Conservation (phyloP, 1,139 yeast species). For the Scheffersomyces segobiensis region DNA sequence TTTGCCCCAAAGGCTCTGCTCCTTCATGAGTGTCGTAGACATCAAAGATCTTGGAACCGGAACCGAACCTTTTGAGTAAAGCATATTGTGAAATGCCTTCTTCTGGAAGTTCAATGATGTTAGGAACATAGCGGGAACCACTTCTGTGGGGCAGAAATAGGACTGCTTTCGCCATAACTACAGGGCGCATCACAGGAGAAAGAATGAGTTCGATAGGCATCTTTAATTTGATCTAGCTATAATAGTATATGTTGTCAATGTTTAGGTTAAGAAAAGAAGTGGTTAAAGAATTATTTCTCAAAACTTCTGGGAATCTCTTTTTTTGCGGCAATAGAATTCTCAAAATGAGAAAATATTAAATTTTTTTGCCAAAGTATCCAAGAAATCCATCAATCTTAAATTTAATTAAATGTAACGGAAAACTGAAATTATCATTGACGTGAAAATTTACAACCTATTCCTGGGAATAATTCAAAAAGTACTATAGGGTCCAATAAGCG, state of each 20-base stretch:
- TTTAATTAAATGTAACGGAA: no score
- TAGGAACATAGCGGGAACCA: slow-evolving; percentile 57
- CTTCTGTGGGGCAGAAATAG: slow-evolving; percentile 59
- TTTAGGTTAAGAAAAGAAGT: neutral
- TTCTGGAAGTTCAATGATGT: slow-evolving; percentile 43
- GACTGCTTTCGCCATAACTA: slow-evolving; percentile 54
- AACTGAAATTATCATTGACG: no score
- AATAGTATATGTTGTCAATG: neutral
- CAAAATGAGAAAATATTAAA: neutral
- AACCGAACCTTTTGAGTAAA: slow-evolving; percentile 54
- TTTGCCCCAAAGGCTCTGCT: slow-evolving; percentile 34
- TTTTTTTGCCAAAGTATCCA: neutral
- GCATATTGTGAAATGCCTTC: slow-evolving; percentile 41
- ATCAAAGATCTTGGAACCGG: slow-evolving; percentile 56
- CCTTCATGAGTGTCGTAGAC: slow-evolving; percentile 49
- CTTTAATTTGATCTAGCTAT: slow-evolving; percentile 2
- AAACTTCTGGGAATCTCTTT: neutral
- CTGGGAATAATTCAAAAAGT: no score
- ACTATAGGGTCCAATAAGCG: no score
- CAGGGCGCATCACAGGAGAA: slow-evolving; percentile 61
- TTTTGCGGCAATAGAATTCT: neutral
- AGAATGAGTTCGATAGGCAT: slow-evolving; percentile 63
- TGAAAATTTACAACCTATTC: no score
- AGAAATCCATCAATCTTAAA: neutral
- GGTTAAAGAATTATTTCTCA: neutral